A percentile compares a stretch with the other conserved stretches of the same genome.
phyloP scores from a whole-genome alignment of 73 alveolate species.

The Paraurostyla sp. region DNA sequence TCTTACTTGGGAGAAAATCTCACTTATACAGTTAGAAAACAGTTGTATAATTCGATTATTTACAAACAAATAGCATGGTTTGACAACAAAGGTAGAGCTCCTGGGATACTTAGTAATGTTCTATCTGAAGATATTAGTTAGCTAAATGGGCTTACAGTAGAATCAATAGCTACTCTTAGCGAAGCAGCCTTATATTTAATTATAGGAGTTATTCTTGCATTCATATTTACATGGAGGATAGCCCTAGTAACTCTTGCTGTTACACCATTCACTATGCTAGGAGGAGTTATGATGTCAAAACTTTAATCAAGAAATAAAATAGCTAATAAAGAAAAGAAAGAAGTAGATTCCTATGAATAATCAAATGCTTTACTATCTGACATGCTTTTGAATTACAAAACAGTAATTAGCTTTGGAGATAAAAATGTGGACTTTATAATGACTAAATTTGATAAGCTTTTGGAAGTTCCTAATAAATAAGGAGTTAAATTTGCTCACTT shows the following conservation, averaged over 20 bases:
- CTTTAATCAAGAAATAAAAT: not conserved
- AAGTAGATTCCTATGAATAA: constrained; percentile 2
- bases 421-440: constrained; percentile 77
- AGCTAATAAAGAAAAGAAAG: not conserved
- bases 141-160: constrained; percentile 61
- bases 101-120: constrained; percentile 51
- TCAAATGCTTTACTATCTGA: constrained; percentile 46
- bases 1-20: constrained; percentile 41
- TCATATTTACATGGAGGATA: constrained; percentile 55
- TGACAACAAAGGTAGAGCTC: constrained; percentile 62
- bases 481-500: constrained; percentile 67
- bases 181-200: constrained; percentile 52
- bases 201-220: constrained; percentile 30
- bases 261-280: constrained; percentile 43
- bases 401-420: constrained; percentile 83
- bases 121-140: constrained; percentile 53
- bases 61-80: constrained; percentile 66
- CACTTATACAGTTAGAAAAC: constrained; percentile 30
- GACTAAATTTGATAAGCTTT: constrained; percentile 62
- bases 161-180: constrained; percentile 28
- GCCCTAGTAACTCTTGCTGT: constrained; percentile 37
- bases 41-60: constrained; percentile 36
- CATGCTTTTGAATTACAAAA: constrained; percentile 73
- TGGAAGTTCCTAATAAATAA: constrained; percentile 51
- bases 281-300: constrained; percentile 23